These are phyloP conservation scores for Russula compacta DNA, from an alignment of 768 basidiomycete genomes.

Conservation along the genomic window DNA sequence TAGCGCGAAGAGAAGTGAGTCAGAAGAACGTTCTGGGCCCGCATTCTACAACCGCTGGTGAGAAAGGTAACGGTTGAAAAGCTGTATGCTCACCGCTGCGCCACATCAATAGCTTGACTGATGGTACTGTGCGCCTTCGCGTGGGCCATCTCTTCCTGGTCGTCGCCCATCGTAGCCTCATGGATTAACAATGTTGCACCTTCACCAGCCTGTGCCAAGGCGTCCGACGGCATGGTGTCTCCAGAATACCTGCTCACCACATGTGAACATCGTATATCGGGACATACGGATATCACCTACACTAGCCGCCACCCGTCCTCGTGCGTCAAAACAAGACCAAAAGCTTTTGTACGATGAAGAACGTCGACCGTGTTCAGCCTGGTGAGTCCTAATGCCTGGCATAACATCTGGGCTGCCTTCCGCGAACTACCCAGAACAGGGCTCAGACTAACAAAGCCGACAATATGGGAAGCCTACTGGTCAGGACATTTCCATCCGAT, in stretches of 20 bases:
- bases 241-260: slow-evolving; percentile 68
- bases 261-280: slow-evolving; percentile 16
- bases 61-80: not conserved
- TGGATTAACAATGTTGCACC: slow-evolving; percentile 81
- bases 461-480: slow-evolving; percentile 3
- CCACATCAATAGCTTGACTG: slow-evolving; percentile 77
- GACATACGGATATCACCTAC: not conserved
- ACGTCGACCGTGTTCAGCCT: slow-evolving; percentile 15
- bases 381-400: slow-evolving; percentile 11
- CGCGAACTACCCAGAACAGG: slow-evolving; percentile 8
- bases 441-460: not conserved
- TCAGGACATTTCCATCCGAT: not conserved
- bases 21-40: slow-evolving; percentile 73
- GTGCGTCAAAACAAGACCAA: slow-evolving; percentile 15
- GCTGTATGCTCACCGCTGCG: slow-evolving; percentile 42
- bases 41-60: slow-evolving; percentile 49
- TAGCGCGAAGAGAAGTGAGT: slow-evolving; percentile 96
- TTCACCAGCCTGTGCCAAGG: slow-evolving; percentile 54
- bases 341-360: slow-evolving; percentile 17
- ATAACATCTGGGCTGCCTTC: slow-evolving; percentile 14
- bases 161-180: slow-evolving; percentile 89
- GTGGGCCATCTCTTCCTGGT: slow-evolving; percentile 60
- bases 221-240: slow-evolving; percentile 74
- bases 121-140: slow-evolving; percentile 85
- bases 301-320: slow-evolving; percentile 19